A percentile compares a stretch with the other conserved stretches of the same genome.
These are phyloP conservation scores for Calocybe cyanea DNA, from an alignment of 768 basidiomycete genomes.

Conservation along the genomic window DNA sequence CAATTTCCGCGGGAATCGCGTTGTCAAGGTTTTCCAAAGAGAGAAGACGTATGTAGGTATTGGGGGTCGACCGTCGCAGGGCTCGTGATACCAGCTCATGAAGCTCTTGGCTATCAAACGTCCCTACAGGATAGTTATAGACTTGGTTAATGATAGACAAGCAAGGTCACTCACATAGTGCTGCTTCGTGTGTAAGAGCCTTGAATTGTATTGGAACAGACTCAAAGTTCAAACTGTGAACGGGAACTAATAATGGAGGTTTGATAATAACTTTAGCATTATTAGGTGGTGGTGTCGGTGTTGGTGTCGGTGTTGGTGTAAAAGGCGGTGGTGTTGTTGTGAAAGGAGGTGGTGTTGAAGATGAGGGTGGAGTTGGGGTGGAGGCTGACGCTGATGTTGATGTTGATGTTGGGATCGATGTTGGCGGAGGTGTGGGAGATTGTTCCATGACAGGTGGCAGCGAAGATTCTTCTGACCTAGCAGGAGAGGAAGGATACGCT, in stretches of 20 bases:
- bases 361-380: no score
- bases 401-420: neutral
- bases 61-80: conserved; percentile 63
- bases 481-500: conserved; percentile 14
- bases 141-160: neutral
- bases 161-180: conserved; percentile 40
- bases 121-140: conserved; percentile 31
- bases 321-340: neutral
- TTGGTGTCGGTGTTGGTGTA: neutral
- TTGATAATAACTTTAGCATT: conserved; percentile 15
- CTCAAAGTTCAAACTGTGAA: conserved; percentile 56
- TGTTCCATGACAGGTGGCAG: conserved; percentile 15
- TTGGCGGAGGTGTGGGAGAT: conserved; percentile 7
- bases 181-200: conserved; percentile 65
- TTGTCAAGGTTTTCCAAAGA: conserved; percentile 58
- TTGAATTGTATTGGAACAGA: conserved; percentile 58
- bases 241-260: conserved; percentile 38
- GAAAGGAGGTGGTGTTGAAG: neutral
- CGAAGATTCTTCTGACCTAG: conserved; percentile 4
- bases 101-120: conserved; percentile 57
- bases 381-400: no score
- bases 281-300: conserved; percentile 5
- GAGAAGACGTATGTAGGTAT: conserved; percentile 69
- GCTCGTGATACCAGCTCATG: conserved; percentile 71
- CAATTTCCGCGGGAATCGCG: conserved; percentile 54